Percentiles rank a stretch among this genome's conserved stretches.
Conservation (phyloP, 2,329 filamentous ascomycete species). For the Cylindrodendrum hubeiense region DNA sequence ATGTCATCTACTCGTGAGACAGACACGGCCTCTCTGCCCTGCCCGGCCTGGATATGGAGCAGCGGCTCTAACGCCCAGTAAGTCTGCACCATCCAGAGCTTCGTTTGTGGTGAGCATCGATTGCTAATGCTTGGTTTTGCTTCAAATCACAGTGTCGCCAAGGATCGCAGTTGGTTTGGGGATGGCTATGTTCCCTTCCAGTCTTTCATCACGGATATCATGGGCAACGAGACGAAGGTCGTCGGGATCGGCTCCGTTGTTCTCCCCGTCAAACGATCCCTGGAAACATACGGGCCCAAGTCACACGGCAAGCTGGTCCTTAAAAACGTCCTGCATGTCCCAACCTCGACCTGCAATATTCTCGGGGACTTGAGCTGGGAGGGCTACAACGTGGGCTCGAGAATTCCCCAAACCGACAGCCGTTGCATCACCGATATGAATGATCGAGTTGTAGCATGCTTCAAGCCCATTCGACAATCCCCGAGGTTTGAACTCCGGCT, state of each 20-base stretch:
- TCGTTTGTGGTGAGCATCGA: background rate
- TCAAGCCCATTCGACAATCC: background rate
- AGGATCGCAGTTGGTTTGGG: slow-evolving; percentile 28
- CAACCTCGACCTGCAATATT: slow-evolving; percentile 12
- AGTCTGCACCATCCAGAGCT: background rate
- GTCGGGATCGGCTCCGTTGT: slow-evolving; percentile 17
- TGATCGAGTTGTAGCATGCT: background rate
- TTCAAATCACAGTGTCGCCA: slow-evolving; percentile 21
- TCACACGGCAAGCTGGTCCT: slow-evolving; percentile 3
- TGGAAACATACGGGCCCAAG: background rate
- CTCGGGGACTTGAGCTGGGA: slow-evolving; percentile 1
- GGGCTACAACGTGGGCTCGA: slow-evolving; percentile 3
- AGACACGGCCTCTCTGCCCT: background rate
- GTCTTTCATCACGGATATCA: background rate
- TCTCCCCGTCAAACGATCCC: slow-evolving; percentile 12
- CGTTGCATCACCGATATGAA: slow-evolving; percentile 2
- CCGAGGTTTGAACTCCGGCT: background rate
- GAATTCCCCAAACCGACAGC: no score
- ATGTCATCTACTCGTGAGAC: background rate
- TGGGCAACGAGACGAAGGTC: background rate
- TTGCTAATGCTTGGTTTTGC: no score
- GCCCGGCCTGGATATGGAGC: slow-evolving; percentile 1
- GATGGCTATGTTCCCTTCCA: slow-evolving; percentile 19
- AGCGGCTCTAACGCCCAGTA: background rate
- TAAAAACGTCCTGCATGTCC: slow-evolving; percentile 37